A percentile compares a stretch with the other conserved stretches of the same genome.
Evolutionary conservation across 2,329 filamentous ascomycete species (phyloP).

Genomic region (Aspergillus sp.): DNA sequence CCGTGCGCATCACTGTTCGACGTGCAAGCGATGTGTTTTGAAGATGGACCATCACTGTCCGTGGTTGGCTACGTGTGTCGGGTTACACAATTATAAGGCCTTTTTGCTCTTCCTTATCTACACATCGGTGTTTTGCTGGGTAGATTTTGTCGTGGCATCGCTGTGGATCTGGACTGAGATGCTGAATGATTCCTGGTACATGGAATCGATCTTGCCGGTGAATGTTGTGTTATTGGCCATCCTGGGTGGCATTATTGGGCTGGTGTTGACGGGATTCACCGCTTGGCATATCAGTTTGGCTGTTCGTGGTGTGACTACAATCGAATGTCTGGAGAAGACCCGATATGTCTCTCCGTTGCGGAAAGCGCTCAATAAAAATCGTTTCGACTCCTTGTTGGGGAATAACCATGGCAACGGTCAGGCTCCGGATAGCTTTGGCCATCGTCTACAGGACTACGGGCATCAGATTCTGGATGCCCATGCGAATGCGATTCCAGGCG

Average conservation of each 20-base stretch:
- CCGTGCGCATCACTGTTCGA: constrained; percentile 93
- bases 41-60: constrained; percentile 99
- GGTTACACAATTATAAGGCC: constrained; percentile 89
- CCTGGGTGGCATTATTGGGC: constrained; percentile 80
- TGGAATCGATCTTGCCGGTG: constrained; percentile 75
- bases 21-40: constrained; percentile 86
- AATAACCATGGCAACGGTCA: constrained; percentile 30
- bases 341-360: constrained; percentile 81
- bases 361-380: constrained; percentile 63
- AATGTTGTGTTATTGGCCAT: constrained; percentile 88
- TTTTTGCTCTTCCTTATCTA: constrained; percentile 92
- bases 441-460: constrained; percentile 55
- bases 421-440: constrained; percentile 31
- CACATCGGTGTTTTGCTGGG: constrained; percentile 78
- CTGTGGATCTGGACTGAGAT: constrained; percentile 85
- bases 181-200: constrained; percentile 62
- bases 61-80: constrained; percentile 94
- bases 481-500: constrained; percentile 72
- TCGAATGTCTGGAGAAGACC: constrained; percentile 94
- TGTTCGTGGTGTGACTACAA: constrained; percentile 78
- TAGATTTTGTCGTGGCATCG: constrained; percentile 70
- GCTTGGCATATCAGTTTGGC: constrained; percentile 86
- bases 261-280: constrained; percentile 86
- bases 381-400: constrained; percentile 47
- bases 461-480: constrained; percentile 78